Base-by-base conservation (phyloP, 805 yeast species). In the Sungouiella thailandica region DNA sequence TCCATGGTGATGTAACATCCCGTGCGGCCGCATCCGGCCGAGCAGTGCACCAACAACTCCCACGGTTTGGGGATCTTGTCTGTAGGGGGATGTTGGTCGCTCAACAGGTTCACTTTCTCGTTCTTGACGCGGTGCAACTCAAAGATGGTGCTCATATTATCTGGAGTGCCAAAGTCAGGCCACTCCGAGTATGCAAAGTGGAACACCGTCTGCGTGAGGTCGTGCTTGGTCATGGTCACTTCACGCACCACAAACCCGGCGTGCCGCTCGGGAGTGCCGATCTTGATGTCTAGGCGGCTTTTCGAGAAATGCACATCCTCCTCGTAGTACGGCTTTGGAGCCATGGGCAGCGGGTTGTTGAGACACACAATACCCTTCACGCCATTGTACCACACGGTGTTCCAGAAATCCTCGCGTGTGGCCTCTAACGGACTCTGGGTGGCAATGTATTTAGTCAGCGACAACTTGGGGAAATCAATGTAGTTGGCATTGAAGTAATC, bases 11-110 rank as follows among this genome's bases (percentile, higher is more conserved):
- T 70, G 39, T 61, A 73, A 9, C 74, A 68, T 6, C 78, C 78
- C 0, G 80, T 71, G 42, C 80, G 59, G 9, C 80, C 80, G 40
- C 78, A 76, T 0, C 80, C 80, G 0, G 80, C 80, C 2, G 78
- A 72, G 41, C 80, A 75, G 49, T 75, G 80, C 5, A 71, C 76
- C 19, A 72, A 44, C 4, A 50, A 34, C 11, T 44, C 50, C 49
- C 49, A 44, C 1, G 39, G 26, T 13, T 40, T 37, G 7, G 39
- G 23, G 20, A 35, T 26, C 8, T 27, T 26, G 2, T 25, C 28
- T 15, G 14, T 23, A 3, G 24, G 23, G 7, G 31, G 18, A 2
- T 17, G 15, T 17, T 38, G 36, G n/a, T 12, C 34, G 2, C 7
- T 13, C 13, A 52, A 32, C 9, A 28, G 24, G 12, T 36, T 25